Evolutionary conservation across 2,329 filamentous ascomycete species (phyloP).

Genomic region (Sclerotinia subarctica): DNA sequence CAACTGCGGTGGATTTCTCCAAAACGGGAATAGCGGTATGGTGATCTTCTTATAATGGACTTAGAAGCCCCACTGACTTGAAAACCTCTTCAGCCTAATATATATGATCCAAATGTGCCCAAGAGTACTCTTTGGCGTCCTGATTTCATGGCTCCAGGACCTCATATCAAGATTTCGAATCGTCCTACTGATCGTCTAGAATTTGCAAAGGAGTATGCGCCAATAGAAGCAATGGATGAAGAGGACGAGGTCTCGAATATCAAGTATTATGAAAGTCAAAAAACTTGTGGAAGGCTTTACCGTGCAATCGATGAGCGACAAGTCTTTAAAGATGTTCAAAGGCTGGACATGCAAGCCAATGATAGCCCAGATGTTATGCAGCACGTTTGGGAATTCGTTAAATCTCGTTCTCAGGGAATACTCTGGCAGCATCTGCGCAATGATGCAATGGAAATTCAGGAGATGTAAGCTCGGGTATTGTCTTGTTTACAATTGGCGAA

Average conservation of each 20-base stretch:
- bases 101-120: conserved; percentile 26
- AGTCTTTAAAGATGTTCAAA: conserved; percentile 47
- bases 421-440: conserved; percentile 42
- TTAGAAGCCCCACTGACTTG: background rate
- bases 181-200: conserved; percentile 30
- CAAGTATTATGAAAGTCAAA: conserved; percentile 64
- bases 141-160: conserved; percentile 53
- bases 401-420: conserved; percentile 37
- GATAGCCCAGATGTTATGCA: conserved; percentile 30
- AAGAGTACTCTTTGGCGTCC: conserved; percentile 41
- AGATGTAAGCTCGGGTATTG: conserved; percentile 42
- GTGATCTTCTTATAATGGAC: background rate
- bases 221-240: conserved; percentile 41
- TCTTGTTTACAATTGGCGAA: background rate
- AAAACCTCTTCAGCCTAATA: conserved; percentile 29
- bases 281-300: conserved; percentile 68
- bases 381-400: conserved; percentile 43
- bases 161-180: conserved; percentile 44
- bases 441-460: conserved; percentile 43
- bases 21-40: conserved; percentile 64
- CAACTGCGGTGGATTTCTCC: conserved; percentile 71
- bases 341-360: background rate
- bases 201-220: conserved; percentile 12
- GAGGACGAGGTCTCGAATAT: conserved; percentile 48
- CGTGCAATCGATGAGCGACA: conserved; percentile 68